Base-by-base conservation (phyloP, 140 eudicot genomes). In the Bidens hawaiensis region DNA sequence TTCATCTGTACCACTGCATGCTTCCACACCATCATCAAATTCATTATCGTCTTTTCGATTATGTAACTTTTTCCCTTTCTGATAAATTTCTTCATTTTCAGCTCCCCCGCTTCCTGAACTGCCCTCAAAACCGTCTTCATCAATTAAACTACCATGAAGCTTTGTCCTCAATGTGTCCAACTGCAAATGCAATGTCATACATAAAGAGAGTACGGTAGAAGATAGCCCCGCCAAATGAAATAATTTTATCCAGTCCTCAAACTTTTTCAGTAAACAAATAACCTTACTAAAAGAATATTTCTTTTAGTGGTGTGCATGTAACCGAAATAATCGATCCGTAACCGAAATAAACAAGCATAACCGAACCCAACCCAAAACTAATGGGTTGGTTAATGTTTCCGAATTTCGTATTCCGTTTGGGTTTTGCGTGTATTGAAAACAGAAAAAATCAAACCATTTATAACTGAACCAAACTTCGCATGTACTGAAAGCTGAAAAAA, bases 1-100 rank as follows among this genome's bases (percentile, higher is more conserved):
- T 53, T 68, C 70, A 73, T 76, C 82, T 49, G 95, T 89, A 53
- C 89, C 89, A 75, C 93, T 89, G 62, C 97, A 89, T 49, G 87
- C 95, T 74, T 85, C 95, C 78, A 78, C 78, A 17, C 78, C 74
- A 36, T 85, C 93, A 80, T 85, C 93, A 75, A 78, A 71, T 33
- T 77, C 87, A 67, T 72, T 69, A 38, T 85, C 81, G 18, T 69
- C 68, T 65, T 77, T 85, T 31, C 66, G 74, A 51, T 70, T 70
- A 61, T 68, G 52, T 33, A 67, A 22, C 64, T 63, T 83, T 67
- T 67, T 78, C 54, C 75, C 82, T 74, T 79, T 86, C 56, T 51
- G 79, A 55, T 64, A 67, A 33, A 55, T 25, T 46, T 67, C 77
- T 28, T 14, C 33, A 14, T 76, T 60, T 58, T 60, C 86, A 54